Evolutionary conservation across 2,329 filamentous ascomycete genomes (phyloP).

Genomic region (Botrytis elliptica): DNA sequence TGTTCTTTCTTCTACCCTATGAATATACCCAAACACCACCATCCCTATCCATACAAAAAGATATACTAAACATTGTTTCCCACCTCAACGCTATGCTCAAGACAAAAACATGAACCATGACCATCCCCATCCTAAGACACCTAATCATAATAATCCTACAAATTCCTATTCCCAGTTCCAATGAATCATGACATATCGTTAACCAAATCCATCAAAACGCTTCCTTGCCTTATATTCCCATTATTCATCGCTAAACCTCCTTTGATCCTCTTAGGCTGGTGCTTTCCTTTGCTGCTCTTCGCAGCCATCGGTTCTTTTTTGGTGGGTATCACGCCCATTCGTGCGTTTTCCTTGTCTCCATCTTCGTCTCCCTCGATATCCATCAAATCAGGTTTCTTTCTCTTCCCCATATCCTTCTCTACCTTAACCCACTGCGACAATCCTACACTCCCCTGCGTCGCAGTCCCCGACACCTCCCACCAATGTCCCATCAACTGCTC

Average conservation of each 20-base stretch:
- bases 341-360: not conserved
- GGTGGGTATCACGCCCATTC: not conserved
- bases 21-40: not conserved
- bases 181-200: constrained; percentile 54
- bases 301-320: not conserved
- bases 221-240: constrained; percentile 24
- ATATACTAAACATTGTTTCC: not conserved
- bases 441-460: constrained; percentile 41
- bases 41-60: not conserved
- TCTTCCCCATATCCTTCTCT: constrained; percentile 21
- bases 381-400: not conserved
- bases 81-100: constrained; percentile 7
- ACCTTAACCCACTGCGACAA: constrained; percentile 23
- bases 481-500: constrained; percentile 65
- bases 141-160: constrained; percentile 8
- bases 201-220: constrained; percentile 66
- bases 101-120: not conserved
- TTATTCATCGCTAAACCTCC: constrained; percentile 58
- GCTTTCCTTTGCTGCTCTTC: not conserved
- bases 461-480: constrained; percentile 56
- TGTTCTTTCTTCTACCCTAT: not conserved
- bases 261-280: constrained; percentile 53
- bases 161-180: not conserved
- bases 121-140: too few relatives aligned
- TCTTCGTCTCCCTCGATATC: not conserved